Conservation (phyloP, 139 green algal genomes). For the Chlamydomonas eustigma region DNA sequence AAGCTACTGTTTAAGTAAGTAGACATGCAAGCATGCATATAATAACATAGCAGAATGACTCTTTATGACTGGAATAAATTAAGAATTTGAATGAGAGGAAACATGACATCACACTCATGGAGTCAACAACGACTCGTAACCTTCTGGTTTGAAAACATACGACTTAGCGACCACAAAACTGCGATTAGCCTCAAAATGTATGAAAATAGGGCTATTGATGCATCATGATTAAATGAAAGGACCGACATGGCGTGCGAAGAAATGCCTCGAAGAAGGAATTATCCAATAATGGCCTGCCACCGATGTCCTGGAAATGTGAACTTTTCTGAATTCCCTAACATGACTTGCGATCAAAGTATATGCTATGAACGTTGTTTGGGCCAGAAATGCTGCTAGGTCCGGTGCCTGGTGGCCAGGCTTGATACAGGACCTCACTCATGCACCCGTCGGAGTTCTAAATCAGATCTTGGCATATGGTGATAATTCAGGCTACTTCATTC, state of each 20-base stretch:
- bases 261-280: neutral
- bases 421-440: neutral
- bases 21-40: too few relatives aligned
- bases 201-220: neutral
- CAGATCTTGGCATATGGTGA: neutral
- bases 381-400: neutral
- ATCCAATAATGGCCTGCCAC: neutral
- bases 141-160: neutral
- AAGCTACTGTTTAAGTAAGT: too few relatives aligned
- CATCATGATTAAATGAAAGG: neutral
- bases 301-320: neutral
- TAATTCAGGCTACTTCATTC: neutral
- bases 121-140: neutral
- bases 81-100: neutral
- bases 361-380: neutral
- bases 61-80: too few relatives aligned
- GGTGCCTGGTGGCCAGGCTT: neutral
- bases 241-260: too few relatives aligned
- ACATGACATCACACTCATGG: neutral
- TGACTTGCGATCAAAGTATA: neutral
- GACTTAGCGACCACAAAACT: conserved; percentile 1
- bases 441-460: neutral
- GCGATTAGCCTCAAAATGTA: neutral
- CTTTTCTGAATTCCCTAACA: neutral
- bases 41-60: too few relatives aligned